phyloP scores from a whole-genome alignment of 1,284 basidiomycete genomes.

The Coniferiporia sulphurascens region DNA sequence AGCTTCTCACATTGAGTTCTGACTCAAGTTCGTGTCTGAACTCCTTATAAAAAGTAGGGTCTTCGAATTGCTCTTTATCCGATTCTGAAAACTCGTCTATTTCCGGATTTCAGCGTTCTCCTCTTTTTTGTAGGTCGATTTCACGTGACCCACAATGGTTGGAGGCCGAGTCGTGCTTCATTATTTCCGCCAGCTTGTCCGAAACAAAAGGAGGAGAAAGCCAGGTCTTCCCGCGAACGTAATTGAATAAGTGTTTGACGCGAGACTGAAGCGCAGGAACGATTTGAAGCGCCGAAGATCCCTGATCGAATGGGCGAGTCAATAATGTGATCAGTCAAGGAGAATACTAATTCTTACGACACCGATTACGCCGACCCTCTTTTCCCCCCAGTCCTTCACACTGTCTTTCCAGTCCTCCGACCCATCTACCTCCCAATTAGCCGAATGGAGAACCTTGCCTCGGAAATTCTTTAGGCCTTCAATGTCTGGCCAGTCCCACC shows the following conservation, averaged over 20 bases:
- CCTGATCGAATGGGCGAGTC: slow-evolving; percentile 31
- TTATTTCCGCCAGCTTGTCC: slow-evolving; percentile 34
- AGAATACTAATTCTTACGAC: slow-evolving; percentile 36
- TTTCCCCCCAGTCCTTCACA: slow-evolving; percentile 46
- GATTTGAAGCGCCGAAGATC: slow-evolving; percentile 62
- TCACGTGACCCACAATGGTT: slow-evolving; percentile 38
- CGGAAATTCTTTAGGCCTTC: slow-evolving; percentile 46
- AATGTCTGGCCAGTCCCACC: slow-evolving; percentile 59
- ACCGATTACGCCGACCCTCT: slow-evolving; percentile 56
- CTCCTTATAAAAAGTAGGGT: slow-evolving; percentile 43
- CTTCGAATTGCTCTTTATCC: slow-evolving; percentile 45
- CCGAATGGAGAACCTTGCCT: slow-evolving; percentile 51
- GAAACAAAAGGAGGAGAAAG: slow-evolving; percentile 46
- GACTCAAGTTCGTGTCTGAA: slow-evolving; percentile 48
- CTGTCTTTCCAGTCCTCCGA: slow-evolving; percentile 22
- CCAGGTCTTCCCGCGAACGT: slow-evolving; percentile 60
- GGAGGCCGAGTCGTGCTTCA: slow-evolving; percentile 31
- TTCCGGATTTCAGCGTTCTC: neutral
- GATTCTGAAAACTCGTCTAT: slow-evolving; percentile 48
- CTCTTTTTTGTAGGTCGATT: neutral
- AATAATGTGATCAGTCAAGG: neutral
- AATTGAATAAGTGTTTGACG: slow-evolving; percentile 49
- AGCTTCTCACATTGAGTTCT: slow-evolving; percentile 44
- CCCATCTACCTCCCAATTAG: slow-evolving; percentile 45
- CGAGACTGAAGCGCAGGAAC: slow-evolving; percentile 53